A percentile compares a stretch with the other conserved stretches of the same genome.
These are phyloP conservation scores for Salix caprea DNA, from an alignment of 345 rosid species.

Conservation along the genomic window DNA sequence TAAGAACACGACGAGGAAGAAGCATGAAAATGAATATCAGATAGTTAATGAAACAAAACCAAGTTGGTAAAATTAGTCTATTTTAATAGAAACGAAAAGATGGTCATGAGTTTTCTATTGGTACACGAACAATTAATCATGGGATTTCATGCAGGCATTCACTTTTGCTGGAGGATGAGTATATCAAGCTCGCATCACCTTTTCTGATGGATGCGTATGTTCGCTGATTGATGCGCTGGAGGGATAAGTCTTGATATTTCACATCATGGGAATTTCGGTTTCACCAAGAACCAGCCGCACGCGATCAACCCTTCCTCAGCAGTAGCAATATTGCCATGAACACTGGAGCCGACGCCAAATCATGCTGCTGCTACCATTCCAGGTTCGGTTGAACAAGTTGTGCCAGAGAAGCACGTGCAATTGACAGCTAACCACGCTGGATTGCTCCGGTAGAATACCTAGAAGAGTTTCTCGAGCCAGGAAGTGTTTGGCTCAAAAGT, in stretches of 20 bases:
- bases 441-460: conserved; percentile 12
- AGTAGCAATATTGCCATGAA: conserved; percentile 15
- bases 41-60: not conserved
- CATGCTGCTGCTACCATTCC: conserved; percentile 1
- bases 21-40: not conserved
- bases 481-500: conserved; percentile 12
- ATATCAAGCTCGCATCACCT: not conserved
- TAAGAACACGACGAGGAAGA: not conserved
- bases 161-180: not conserved
- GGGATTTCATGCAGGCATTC: no score
- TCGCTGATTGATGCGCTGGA: not conserved
- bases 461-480: conserved; percentile 12
- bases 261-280: conserved; percentile 42
- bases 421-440: not conserved
- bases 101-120: no score
- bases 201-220: conserved; percentile 1
- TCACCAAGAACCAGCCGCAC: conserved; percentile 32
- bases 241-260: not conserved
- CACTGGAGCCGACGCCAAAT: conserved; percentile 5
- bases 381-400: conserved; percentile 11
- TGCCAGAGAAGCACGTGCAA: conserved; percentile 13
- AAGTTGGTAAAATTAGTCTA: no score
- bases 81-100: no score
- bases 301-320: conserved; percentile 3
- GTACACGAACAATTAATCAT: no score